phyloP scores from a whole-genome alignment of 345 rosid genomes.

The Excoecaria agallocha region DNA sequence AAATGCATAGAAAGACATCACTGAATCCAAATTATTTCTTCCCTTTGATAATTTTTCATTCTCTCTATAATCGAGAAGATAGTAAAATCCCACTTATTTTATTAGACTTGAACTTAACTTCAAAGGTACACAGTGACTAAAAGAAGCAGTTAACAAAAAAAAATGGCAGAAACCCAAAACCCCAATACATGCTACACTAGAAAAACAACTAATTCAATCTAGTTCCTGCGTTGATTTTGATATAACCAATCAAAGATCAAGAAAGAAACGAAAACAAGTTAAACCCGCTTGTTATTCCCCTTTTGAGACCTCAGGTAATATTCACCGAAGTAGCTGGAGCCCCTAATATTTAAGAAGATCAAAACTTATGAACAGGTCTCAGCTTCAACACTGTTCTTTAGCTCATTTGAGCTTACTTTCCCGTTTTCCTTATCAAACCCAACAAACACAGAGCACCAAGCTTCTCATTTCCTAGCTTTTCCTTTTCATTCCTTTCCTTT shows the following conservation, averaged over 20 bases:
- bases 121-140: not conserved
- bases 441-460: not conserved
- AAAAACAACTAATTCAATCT: not conserved
- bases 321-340: not conserved
- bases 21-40: not conserved
- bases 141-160: not conserved
- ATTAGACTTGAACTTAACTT: not conserved
- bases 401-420: not conserved
- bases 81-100: not conserved
- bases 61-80: not conserved
- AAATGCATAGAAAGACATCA: not conserved
- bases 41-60: not conserved
- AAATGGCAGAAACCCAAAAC: not conserved
- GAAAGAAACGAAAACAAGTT: conserved; percentile 1
- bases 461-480: not conserved
- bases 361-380: not conserved
- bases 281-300: not conserved
- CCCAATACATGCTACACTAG: not conserved
- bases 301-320: not conserved
- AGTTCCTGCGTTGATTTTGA: not conserved
- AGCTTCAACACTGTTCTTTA: not conserved
- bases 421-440: not conserved
- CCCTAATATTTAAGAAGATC: not conserved
- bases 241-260: not conserved
- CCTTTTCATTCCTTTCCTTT: not conserved